Percentiles rank a stretch among this genome's conserved stretches.
Conservation (phyloP, 148 eudicot species). For the Camellia granthamiana region DNA sequence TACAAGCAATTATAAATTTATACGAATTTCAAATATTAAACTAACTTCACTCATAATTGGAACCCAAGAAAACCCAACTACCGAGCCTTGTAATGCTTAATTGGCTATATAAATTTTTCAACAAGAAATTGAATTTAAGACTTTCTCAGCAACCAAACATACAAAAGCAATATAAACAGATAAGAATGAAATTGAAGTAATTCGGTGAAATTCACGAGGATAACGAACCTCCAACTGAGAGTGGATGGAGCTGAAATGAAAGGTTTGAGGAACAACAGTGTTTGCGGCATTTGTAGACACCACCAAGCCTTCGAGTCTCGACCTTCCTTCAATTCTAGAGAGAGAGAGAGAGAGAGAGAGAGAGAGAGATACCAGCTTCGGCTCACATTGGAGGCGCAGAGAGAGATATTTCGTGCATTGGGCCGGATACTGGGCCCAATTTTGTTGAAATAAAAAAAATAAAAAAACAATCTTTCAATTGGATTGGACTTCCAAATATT, state of each 20-base stretch:
- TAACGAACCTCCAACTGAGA: constrained; percentile 29
- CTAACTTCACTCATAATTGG: no score
- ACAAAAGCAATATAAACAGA: not conserved
- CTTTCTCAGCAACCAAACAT: not conserved
- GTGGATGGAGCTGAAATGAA: constrained; percentile 31
- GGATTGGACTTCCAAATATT: no score
- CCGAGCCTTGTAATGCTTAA: not conserved
- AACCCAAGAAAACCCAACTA: not conserved
- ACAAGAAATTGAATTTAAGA: not conserved
- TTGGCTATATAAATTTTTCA: no score
- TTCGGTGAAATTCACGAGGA: not conserved
- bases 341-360: constrained; percentile 3
- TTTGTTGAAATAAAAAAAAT: no score
- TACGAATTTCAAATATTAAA: no score
- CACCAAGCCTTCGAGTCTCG: not conserved
- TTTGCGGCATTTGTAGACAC: constrained; percentile 21
- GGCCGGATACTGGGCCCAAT: no score
- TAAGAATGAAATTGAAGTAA: not conserved
- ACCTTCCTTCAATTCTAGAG: not conserved
- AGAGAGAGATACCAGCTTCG: no score
- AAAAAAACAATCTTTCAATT: no score
- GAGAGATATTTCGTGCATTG: no score
- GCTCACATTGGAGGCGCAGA: no score
- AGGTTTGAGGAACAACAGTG: constrained; percentile 32
- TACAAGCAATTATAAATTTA: not conserved